These are phyloP conservation scores for Gastrolobium bilobum DNA, from an alignment of 306 rosid genomes.

Conservation along the genomic window DNA sequence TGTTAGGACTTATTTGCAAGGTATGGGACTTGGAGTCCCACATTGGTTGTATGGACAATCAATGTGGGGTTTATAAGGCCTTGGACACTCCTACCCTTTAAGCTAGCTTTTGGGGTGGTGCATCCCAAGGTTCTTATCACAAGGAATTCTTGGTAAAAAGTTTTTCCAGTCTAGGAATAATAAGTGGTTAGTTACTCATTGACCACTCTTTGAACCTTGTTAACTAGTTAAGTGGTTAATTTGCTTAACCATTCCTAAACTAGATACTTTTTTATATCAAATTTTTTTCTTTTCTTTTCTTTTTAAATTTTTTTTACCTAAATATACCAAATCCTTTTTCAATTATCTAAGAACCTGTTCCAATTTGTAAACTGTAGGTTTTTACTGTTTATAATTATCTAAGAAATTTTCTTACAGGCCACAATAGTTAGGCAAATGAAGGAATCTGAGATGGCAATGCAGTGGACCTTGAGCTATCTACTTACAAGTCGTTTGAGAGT, in stretches of 20 bases:
- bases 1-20: no score
- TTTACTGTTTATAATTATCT: slow-evolving; percentile 21
- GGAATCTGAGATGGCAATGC: slow-evolving; percentile 96
- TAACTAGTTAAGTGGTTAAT: neutral
- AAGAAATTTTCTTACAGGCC: slow-evolving; percentile 62
- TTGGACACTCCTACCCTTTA: no score
- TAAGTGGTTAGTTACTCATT: slow-evolving; percentile 14
- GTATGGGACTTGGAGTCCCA: no score
- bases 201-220: neutral
- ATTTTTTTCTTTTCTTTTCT: neutral
- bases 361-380: neutral
- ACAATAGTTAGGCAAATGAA: slow-evolving; percentile 91
- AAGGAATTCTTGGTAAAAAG: neutral
- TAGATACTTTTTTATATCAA: neutral
- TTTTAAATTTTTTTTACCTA: no score
- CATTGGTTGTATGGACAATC: no score
- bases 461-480: slow-evolving; percentile 90
- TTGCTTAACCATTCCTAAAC: neutral
- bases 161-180: slow-evolving; percentile 1
- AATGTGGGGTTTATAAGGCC: no score
- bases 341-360: neutral
- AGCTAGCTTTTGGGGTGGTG: no score
- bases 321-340: slow-evolving; percentile 21
- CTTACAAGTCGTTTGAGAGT: slow-evolving; percentile 87
- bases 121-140: no score